phyloP scores from a whole-genome alignment of 768 basidiomycete genomes.

The Boletus pseudo-olivaceus region DNA sequence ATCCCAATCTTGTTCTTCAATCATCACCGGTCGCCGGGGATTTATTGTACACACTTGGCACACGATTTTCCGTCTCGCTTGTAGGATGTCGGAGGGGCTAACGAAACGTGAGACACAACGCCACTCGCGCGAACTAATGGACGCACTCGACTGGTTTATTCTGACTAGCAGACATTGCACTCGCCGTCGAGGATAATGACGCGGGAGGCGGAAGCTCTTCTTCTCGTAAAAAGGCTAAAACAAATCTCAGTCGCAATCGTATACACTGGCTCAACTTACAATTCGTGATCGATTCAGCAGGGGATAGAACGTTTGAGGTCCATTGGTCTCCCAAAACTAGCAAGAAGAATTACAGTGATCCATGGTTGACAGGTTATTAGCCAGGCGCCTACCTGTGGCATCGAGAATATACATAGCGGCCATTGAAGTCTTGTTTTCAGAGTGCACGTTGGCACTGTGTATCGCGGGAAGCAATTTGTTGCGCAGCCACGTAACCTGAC shows the following conservation, averaged over 20 bases:
- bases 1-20: constrained; percentile 56
- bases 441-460: constrained; percentile 42
- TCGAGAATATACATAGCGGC: constrained; percentile 59
- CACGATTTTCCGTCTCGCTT: constrained; percentile 52
- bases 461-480: constrained; percentile 84
- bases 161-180: constrained; percentile 45
- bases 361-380: not conserved
- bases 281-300: constrained; percentile 47
- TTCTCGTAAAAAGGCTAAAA: constrained; percentile 49
- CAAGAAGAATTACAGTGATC: constrained; percentile 1
- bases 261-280: constrained; percentile 33
- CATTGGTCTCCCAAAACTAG: constrained; percentile 55
- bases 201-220: constrained; percentile 53
- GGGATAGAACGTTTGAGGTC: constrained; percentile 50
- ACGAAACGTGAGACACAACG: constrained; percentile 8
- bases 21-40: constrained; percentile 54
- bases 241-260: not conserved
- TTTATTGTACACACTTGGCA: constrained; percentile 65
- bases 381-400: constrained; percentile 54
- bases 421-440: constrained; percentile 19
- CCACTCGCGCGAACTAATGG: constrained; percentile 1
- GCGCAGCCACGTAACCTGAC: constrained; percentile 88
- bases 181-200: constrained; percentile 52
- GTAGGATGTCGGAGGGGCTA: constrained; percentile 57
- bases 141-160: constrained; percentile 47